phyloP scores from a whole-genome alignment of 805 yeast genomes.

The Komagataella pseudopastoris region DNA sequence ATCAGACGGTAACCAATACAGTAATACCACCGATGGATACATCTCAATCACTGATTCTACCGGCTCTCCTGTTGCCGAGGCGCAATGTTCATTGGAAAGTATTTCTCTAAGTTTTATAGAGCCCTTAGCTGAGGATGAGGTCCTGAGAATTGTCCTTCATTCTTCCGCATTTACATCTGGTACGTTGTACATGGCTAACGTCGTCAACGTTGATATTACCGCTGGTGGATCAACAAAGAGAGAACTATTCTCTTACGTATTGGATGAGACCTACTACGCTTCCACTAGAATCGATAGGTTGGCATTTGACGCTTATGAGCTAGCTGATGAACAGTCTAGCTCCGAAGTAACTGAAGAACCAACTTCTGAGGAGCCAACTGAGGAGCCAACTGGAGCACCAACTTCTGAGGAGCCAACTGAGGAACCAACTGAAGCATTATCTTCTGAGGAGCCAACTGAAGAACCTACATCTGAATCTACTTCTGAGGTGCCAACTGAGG shows the following conservation, averaged over 20 bases:
- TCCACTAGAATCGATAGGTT: neutral
- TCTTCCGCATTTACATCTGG: neutral
- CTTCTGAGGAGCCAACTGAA: neutral
- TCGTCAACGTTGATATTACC: neutral
- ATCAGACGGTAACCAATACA: neutral
- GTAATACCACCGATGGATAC: neutral
- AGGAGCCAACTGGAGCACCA: too few relatives aligned
- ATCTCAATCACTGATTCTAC: neutral
- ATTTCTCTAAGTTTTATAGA: neutral
- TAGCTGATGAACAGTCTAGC: neutral
- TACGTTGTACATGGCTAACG: neutral
- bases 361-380: neutral
- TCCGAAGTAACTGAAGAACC: neutral
- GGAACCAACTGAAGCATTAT: neutral
- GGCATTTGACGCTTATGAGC: neutral
- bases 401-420: neutral
- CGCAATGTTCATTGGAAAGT: neutral
- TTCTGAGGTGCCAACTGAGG: neutral
- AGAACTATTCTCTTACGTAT: neutral
- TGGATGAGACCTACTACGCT: neutral
- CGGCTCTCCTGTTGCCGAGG: neutral
- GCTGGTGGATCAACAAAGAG: neutral
- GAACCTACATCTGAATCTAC: neutral
- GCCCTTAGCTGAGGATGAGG: neutral
- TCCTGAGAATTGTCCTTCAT: neutral